Evolutionary conservation across 2,329 filamentous ascomycete genomes (phyloP).

Genomic region (Teratosphaeria pseudoeucalypti): DNA sequence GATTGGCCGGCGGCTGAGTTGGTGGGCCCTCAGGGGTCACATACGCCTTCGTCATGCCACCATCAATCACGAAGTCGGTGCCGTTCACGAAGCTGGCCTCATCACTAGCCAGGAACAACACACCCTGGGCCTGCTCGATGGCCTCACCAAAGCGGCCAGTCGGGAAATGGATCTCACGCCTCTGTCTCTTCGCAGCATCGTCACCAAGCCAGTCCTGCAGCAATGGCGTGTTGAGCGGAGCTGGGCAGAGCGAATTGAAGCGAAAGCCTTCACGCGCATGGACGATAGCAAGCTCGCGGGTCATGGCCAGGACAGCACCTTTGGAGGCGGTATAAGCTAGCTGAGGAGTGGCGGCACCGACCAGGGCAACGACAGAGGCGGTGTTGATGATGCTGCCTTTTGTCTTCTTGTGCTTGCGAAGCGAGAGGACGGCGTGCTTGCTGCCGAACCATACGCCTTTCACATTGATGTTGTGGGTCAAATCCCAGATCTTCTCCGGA

Average conservation of each 20-base stretch:
- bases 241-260: conserved; percentile 85
- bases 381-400: conserved; percentile 84
- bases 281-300: conserved; percentile 80
- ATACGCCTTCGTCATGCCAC: conserved; percentile 91
- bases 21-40: conserved; percentile 51
- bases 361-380: conserved; percentile 75
- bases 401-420: conserved; percentile 70
- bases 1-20: conserved; percentile 37
- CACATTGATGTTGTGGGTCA: conserved; percentile 89
- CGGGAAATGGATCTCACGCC: conserved; percentile 84
- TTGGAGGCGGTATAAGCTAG: conserved; percentile 90
- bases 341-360: conserved; percentile 79
- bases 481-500: conserved; percentile 83
- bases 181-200: conserved; percentile 66
- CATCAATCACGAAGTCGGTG: conserved; percentile 88
- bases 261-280: conserved; percentile 82
- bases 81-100: conserved; percentile 86
- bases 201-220: conserved; percentile 91
- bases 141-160: conserved; percentile 82
- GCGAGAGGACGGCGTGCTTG: conserved; percentile 78
- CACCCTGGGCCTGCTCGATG: conserved; percentile 84
- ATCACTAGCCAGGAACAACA: conserved; percentile 77
- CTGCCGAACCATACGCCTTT: conserved; percentile 96
- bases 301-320: conserved; percentile 82
- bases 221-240: conserved; percentile 82